Conservation (phyloP, 441 rosid species). For the Erodium moschatum region DNA sequence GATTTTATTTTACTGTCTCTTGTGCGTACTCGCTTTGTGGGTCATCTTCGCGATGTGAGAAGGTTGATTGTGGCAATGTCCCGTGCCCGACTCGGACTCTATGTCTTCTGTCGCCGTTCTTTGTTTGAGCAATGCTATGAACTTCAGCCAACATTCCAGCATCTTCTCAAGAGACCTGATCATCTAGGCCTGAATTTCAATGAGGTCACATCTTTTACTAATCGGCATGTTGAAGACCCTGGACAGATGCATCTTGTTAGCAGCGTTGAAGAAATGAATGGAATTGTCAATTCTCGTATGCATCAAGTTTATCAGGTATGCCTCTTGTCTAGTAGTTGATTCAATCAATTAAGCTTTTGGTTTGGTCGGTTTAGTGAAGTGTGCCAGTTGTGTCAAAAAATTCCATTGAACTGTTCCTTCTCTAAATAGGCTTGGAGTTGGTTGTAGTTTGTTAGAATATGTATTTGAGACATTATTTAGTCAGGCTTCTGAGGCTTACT, state of each 20-base stretch:
- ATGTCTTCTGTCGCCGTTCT: conserved; percentile 83
- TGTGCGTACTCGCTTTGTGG: conserved; percentile 91
- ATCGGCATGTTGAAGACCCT: conserved; percentile 62
- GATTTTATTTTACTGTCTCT: conserved; percentile 87
- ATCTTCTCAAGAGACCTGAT: conserved; percentile 76
- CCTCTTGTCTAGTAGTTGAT: conserved; percentile 8
- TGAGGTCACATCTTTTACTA: conserved; percentile 61
- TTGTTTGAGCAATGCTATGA: conserved; percentile 96
- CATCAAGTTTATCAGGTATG: conserved; percentile 58
- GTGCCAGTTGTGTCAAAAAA: neutral
- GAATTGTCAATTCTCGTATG: conserved; percentile 48
- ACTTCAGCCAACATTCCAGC: conserved; percentile 85
- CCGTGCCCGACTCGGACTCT: conserved; percentile 91
- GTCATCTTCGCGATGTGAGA: conserved; percentile 96
- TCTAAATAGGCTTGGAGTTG: conserved; percentile 1
- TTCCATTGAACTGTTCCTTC: neutral
- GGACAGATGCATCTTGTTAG: conserved; percentile 55
- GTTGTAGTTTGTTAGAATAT: conserved; percentile 2
- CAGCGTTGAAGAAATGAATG: conserved; percentile 64
- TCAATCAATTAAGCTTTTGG: conserved; percentile 2
- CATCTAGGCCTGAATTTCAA: conserved; percentile 56
- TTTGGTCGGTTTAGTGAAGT: neutral
- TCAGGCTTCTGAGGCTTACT: conserved; percentile 1
- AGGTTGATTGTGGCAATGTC: conserved; percentile 98
- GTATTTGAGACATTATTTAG: neutral